phyloP scores from a whole-genome alignment of 2,329 filamentous ascomycete species.

The Pezicula carpinea region DNA sequence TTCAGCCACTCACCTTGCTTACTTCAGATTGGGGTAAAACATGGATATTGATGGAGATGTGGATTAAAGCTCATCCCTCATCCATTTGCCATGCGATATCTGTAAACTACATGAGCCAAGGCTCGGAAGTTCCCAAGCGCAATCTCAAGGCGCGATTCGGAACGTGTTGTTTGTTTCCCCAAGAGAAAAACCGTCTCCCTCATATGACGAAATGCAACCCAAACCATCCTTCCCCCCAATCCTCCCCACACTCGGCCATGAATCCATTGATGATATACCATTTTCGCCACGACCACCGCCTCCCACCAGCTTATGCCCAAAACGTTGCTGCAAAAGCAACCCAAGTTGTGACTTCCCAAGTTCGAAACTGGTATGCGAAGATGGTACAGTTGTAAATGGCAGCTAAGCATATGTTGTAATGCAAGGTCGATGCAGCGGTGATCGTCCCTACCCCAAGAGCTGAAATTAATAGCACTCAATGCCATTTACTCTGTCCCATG shows the following conservation, averaged over 20 bases:
- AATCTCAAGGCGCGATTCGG: background rate
- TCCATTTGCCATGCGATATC: slow-evolving; percentile 13
- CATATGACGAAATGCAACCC: too few species aligned
- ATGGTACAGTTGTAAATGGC: background rate
- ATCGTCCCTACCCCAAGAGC: background rate
- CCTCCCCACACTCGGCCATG: too few species aligned
- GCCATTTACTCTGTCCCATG: slow-evolving; percentile 64
- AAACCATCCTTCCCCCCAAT: too few species aligned
- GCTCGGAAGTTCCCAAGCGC: background rate
- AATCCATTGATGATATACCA: too few species aligned
- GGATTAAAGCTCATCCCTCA: background rate
- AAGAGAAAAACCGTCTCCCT: too few species aligned
- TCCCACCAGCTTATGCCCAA: too few species aligned
- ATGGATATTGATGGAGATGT: too few species aligned
- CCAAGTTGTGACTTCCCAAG: background rate
- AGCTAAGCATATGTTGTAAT: slow-evolving; percentile 9
- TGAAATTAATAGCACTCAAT: slow-evolving; percentile 44
- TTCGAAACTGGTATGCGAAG: background rate
- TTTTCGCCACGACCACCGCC: too few species aligned
- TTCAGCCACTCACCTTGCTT: background rate
- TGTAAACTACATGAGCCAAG: slow-evolving; percentile 15
- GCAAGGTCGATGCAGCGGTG: slow-evolving; percentile 8
- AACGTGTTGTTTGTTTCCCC: too few species aligned
- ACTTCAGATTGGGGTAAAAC: too few species aligned
- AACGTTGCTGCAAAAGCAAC: too few species aligned